Percentiles rank a stretch among this genome's conserved stretches.
These are phyloP conservation scores for Hypoxylon sp. DNA, from an alignment of 2,329 filamentous ascomycete genomes.

Conservation along the genomic window DNA sequence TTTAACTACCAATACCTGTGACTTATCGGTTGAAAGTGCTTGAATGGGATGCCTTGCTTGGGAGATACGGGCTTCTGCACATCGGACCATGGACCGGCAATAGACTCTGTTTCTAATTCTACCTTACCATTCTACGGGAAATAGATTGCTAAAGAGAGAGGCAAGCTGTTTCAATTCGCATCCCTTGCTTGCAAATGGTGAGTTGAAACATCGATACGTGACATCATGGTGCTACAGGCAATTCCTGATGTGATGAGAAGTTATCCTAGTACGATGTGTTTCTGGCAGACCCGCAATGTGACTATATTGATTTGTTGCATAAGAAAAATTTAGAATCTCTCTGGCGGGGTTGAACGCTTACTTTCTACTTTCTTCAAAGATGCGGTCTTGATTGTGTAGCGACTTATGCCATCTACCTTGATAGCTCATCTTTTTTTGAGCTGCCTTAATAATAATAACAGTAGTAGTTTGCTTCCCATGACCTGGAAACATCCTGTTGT, in stretches of 20 bases:
- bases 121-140: neutral
- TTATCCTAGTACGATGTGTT: neutral
- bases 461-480: no score
- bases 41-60: neutral
- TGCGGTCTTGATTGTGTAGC: no score
- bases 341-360: no score
- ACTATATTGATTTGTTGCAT: no score
- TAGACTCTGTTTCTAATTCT: neutral
- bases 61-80: neutral
- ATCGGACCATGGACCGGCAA: neutral
- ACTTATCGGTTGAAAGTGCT: neutral
- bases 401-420: no score
- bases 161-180: neutral
- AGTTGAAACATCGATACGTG: neutral
- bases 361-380: no score
- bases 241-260: no score
- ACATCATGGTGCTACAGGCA: neutral
- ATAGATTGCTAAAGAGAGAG: neutral
- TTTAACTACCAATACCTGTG: neutral
- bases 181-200: neutral
- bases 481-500: no score
- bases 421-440: no score
- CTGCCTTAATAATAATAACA: no score
- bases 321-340: no score
- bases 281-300: no score